These are phyloP conservation scores for Candida caryicola DNA, from an alignment of 805 yeast genomes.

Conservation along the genomic window DNA sequence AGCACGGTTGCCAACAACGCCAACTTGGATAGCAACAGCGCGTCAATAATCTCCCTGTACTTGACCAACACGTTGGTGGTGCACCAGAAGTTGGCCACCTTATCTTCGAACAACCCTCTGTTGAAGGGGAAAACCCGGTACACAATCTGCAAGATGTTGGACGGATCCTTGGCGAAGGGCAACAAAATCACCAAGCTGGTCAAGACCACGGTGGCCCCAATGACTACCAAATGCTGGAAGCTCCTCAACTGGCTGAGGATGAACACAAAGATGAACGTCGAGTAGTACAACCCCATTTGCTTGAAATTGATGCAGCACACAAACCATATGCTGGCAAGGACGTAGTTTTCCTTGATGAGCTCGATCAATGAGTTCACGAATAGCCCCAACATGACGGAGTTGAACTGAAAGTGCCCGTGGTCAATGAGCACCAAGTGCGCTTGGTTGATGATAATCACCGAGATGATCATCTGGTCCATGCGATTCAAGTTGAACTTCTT, in stretches of 20 bases:
- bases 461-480: slow-evolving; percentile 71
- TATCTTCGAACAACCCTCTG: slow-evolving; percentile 94
- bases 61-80: slow-evolving; percentile 79
- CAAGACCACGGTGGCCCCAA: slow-evolving; percentile 61
- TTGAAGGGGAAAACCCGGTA: slow-evolving; percentile 84
- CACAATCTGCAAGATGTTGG: slow-evolving; percentile 49
- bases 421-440: slow-evolving; percentile 83
- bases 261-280: slow-evolving; percentile 84
- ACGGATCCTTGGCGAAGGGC: slow-evolving; percentile 49
- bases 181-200: slow-evolving; percentile 51
- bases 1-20: slow-evolving; percentile 54
- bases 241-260: slow-evolving; percentile 52
- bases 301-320: slow-evolving; percentile 79
- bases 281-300: slow-evolving; percentile 92
- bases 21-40: slow-evolving; percentile 54
- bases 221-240: slow-evolving; percentile 53
- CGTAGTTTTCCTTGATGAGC: slow-evolving; percentile 59
- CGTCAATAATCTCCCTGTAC: slow-evolving; percentile 54
- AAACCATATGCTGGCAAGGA: slow-evolving; percentile 73
- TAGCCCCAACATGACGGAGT: slow-evolving; percentile 90
- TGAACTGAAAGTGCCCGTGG: slow-evolving; percentile 97
- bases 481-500: slow-evolving; percentile 53
- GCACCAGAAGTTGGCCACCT: slow-evolving; percentile 98
- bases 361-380: slow-evolving; percentile 66
- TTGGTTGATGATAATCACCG: slow-evolving; percentile 78